Percentiles rank a stretch among this genome's conserved stretches.
Conservation (phyloP, 2,329 filamentous ascomycete genomes). For the Didymella exigua region DNA sequence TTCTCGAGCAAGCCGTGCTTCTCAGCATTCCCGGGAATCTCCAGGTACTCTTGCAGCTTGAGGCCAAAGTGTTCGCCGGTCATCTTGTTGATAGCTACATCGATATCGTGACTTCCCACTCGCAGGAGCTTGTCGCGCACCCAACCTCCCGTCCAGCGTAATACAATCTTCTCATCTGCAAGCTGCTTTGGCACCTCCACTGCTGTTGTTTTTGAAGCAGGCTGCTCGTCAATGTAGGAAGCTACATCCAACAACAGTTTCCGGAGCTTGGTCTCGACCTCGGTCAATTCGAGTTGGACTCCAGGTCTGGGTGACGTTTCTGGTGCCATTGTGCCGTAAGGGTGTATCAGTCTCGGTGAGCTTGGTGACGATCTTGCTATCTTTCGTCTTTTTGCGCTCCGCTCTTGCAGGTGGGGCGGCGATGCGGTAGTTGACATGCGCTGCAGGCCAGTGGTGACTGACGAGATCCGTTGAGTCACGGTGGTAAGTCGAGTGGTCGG, state of each 20-base stretch:
- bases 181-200: constrained; percentile 53
- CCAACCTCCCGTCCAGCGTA: constrained; percentile 87
- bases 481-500: constrained; percentile 10
- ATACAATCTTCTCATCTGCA: constrained; percentile 55
- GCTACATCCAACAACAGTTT: constrained; percentile 84
- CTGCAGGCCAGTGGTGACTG: constrained; percentile 15
- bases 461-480: constrained; percentile 1
- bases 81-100: constrained; percentile 85
- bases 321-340: constrained; percentile 40
- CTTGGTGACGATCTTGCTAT: constrained; percentile 23
- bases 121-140: constrained; percentile 82
- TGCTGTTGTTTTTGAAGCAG: constrained; percentile 41
- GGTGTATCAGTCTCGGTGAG: constrained; percentile 28
- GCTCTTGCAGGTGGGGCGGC: constrained; percentile 32
- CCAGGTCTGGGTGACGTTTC: constrained; percentile 15
- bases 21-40: constrained; percentile 62
- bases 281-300: constrained; percentile 64
- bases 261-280: constrained; percentile 73
- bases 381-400: constrained; percentile 41
- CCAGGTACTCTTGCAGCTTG: constrained; percentile 71
- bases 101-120: constrained; percentile 77
- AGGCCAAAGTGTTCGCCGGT: constrained; percentile 78
- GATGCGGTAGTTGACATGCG: constrained; percentile 40
- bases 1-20: constrained; percentile 62
- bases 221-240: constrained; percentile 63